phyloP scores from a whole-genome alignment of 768 basidiomycete genomes.

The Trametes maxima region DNA sequence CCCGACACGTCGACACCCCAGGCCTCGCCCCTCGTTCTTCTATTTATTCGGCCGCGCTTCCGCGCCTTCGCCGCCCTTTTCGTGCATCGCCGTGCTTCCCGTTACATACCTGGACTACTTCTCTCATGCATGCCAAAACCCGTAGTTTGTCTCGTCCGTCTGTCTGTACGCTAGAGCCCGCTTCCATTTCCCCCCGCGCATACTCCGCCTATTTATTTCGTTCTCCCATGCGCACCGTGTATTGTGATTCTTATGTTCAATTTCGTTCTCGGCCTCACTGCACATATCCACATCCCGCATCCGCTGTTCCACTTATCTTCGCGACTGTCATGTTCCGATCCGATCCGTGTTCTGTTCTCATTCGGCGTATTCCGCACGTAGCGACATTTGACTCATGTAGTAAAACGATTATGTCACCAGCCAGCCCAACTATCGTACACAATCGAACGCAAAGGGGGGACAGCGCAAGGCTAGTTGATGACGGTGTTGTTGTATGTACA shows the following conservation, averaged over 20 bases:
- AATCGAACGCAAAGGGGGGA: neutral
- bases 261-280: neutral
- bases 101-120: neutral
- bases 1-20: neutral
- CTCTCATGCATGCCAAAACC: neutral
- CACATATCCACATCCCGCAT: neutral
- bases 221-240: neutral
- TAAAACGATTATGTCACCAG: slow-evolving; percentile 13
- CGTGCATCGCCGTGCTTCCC: neutral
- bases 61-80: neutral
- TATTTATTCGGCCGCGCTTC: neutral
- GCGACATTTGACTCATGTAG: slow-evolving; percentile 2
- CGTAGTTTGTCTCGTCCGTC: neutral
- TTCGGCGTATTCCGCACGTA: neutral
- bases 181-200: neutral
- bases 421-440: slow-evolving; percentile 8
- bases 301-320: neutral
- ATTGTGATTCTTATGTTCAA: neutral
- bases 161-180: slow-evolving; percentile 3
- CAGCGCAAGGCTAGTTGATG: slow-evolving; percentile 1
- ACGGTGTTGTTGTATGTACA: slow-evolving; percentile 14
- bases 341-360: neutral
- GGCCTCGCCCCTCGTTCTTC: neutral
- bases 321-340: neutral
- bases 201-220: slow-evolving; percentile 6